These are phyloP conservation scores for Phaeosphaeria sp. DNA, from an alignment of 2,329 filamentous ascomycete species.

Conservation along the genomic window DNA sequence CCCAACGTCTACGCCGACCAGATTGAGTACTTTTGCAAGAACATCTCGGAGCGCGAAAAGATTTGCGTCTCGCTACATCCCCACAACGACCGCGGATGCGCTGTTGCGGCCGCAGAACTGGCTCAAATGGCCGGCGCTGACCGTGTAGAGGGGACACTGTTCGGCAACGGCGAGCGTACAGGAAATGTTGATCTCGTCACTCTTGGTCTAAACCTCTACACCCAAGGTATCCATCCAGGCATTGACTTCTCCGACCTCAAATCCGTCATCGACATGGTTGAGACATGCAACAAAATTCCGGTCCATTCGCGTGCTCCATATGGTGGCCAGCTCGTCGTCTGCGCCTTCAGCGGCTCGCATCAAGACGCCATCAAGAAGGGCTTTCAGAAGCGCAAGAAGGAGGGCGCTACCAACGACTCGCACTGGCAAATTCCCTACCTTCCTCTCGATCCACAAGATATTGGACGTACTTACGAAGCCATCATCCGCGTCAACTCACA, in stretches of 20 bases:
- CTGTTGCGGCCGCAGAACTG: constrained; percentile 86
- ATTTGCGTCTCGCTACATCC: constrained; percentile 89
- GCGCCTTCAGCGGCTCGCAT: constrained; percentile 89
- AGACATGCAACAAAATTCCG: constrained; percentile 93
- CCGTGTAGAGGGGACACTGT: constrained; percentile 90
- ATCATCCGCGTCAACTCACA: constrained; percentile 98
- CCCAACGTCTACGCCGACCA: constrained; percentile 96
- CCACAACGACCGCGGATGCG: constrained; percentile 93
- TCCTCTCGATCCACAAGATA: constrained; percentile 89
- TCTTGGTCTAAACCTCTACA: constrained; percentile 91
- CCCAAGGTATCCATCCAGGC: constrained; percentile 82
- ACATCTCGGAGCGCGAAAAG: constrained; percentile 85
- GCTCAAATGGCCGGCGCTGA: constrained; percentile 97
- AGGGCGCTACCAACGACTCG: constrained; percentile 66
- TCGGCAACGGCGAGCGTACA: constrained; percentile 93
- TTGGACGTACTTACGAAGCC: constrained; percentile 95
- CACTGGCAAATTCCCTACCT: constrained; percentile 89
- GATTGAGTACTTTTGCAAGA: constrained; percentile 91
- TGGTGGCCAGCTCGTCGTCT: constrained; percentile 88
- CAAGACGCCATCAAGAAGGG: constrained; percentile 96
- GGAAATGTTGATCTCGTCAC: constrained; percentile 96
- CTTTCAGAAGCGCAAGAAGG: constrained; percentile 72
- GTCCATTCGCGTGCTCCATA: constrained; percentile 90
- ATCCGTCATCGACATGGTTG: constrained; percentile 84
- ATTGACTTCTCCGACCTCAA: constrained; percentile 93